phyloP scores from a whole-genome alignment of 2,329 filamentous ascomycete genomes.

The Neonectria magnoliae region DNA sequence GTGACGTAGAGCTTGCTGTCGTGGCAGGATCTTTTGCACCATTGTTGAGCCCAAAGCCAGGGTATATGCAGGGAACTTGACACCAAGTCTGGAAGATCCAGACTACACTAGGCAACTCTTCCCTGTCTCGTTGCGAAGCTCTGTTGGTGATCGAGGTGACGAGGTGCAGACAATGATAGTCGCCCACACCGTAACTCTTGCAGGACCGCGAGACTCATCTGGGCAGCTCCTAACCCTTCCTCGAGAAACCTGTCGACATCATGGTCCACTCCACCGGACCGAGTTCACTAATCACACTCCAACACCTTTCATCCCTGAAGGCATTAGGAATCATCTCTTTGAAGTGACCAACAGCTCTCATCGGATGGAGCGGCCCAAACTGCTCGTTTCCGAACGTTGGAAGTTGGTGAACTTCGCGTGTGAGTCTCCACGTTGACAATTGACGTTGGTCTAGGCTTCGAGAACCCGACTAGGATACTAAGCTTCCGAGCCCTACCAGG shows the following conservation, averaged over 20 bases:
- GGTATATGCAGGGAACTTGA: constrained; percentile 7
- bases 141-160: constrained; percentile 38
- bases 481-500: constrained; percentile 33
- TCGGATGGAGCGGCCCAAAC: background rate
- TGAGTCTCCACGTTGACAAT: constrained; percentile 16
- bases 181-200: constrained; percentile 34
- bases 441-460: constrained; percentile 31
- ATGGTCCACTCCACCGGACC: constrained; percentile 24
- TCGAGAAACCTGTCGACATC: constrained; percentile 4
- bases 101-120: background rate
- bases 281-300: constrained; percentile 7
- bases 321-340: background rate
- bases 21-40: background rate
- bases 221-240: constrained; percentile 19
- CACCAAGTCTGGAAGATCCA: background rate
- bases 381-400: background rate
- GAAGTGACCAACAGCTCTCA: background rate
- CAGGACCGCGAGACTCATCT: constrained; percentile 19
- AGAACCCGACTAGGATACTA: constrained; percentile 24
- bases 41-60: constrained; percentile 4
- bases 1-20: background rate
- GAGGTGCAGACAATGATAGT: constrained; percentile 30
- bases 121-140: constrained; percentile 10
- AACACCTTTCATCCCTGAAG: background rate
- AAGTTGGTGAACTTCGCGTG: constrained; percentile 18